A percentile compares a stretch with the other conserved stretches of the same genome.
Conservation (phyloP, 2,329 filamentous ascomycete genomes). For the Clonostachys byssicola region DNA sequence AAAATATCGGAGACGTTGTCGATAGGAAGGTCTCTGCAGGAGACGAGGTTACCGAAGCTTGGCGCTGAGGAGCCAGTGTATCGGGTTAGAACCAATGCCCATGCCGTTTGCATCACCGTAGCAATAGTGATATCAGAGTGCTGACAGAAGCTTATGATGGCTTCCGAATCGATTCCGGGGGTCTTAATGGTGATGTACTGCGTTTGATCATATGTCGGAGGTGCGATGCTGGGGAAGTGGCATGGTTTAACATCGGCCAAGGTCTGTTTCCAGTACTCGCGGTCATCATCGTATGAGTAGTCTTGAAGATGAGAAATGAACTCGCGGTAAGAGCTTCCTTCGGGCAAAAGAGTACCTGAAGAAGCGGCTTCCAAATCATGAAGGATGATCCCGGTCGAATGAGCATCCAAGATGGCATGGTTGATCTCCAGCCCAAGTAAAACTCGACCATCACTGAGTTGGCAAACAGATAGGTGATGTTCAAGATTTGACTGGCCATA, state of each 20-base stretch:
- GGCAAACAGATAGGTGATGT: too few species aligned
- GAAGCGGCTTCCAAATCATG: constrained; percentile 21
- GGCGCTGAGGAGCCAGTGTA: constrained; percentile 42
- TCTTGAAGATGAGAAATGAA: constrained; percentile 5
- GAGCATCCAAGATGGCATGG: constrained; percentile 25
- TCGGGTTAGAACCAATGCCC: constrained; percentile 42
- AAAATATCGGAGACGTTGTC: constrained; percentile 40
- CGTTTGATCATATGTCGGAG: not conserved
- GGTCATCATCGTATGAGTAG: not conserved
- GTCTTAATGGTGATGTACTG: not conserved
- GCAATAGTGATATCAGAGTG: constrained; percentile 31
- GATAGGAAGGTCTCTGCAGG: constrained; percentile 48
- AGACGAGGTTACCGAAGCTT: constrained; percentile 49
- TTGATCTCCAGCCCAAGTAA: constrained; percentile 5
- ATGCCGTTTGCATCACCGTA: constrained; percentile 44
- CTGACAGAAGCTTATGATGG: not conserved
- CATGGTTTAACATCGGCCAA: constrained; percentile 1
- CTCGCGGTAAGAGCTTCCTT: constrained; percentile 6
- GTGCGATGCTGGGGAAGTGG: not conserved
- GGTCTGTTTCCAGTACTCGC: constrained; percentile 10
- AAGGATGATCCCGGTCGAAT: constrained; percentile 19
- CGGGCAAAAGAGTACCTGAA: not conserved
- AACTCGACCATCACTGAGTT: too few species aligned
- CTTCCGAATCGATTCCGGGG: not conserved
- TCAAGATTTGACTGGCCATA: too few species aligned